Percentiles rank a stretch among this genome's conserved stretches.
Evolutionary conservation across 176 grass and related monocot species (phyloP).

Genomic region (Phyllostachys edulis): DNA sequence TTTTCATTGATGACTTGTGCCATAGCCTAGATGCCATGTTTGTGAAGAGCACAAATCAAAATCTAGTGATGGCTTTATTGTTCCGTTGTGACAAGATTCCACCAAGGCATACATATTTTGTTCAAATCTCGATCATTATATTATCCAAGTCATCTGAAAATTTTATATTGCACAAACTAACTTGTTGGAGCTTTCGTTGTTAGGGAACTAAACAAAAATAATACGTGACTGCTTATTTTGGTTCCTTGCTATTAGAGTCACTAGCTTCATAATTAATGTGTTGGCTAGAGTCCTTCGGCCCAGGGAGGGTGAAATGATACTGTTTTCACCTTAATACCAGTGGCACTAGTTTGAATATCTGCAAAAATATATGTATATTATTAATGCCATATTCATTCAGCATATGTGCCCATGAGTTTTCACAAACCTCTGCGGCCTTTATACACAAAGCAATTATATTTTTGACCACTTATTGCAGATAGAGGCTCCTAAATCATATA

Average conservation of each 20-base stretch:
- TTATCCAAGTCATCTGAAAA: not conserved
- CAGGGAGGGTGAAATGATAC: conserved; percentile 2
- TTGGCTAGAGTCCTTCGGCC: not conserved
- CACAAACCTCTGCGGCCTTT: not conserved
- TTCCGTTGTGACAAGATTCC: conserved; percentile 16
- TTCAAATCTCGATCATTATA: conserved; percentile 15
- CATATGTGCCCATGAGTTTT: not conserved
- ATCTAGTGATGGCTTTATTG: not conserved
- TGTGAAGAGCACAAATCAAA: conserved; percentile 13
- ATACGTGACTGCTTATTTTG: conserved; percentile 8
- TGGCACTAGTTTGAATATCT: not conserved
- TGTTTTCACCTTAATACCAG: conserved; percentile 13
- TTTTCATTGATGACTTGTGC: conserved; percentile 2
- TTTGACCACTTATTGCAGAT: not conserved
- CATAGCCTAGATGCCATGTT: conserved; percentile 26
- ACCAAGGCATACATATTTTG: not conserved
- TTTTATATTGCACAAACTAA: conserved; percentile 5
- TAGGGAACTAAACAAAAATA: conserved; percentile 3
- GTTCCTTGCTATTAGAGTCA: conserved; percentile 18
- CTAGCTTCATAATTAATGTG: conserved; percentile 11
- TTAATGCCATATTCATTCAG: not conserved
- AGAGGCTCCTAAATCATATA: not conserved
- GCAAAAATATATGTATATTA: not conserved
- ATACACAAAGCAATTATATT: not conserved
- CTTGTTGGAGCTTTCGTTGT: not conserved